Evolutionary conservation across 805 yeast genomes (phyloP).

Genomic region (Lipomyces lipofer): DNA sequence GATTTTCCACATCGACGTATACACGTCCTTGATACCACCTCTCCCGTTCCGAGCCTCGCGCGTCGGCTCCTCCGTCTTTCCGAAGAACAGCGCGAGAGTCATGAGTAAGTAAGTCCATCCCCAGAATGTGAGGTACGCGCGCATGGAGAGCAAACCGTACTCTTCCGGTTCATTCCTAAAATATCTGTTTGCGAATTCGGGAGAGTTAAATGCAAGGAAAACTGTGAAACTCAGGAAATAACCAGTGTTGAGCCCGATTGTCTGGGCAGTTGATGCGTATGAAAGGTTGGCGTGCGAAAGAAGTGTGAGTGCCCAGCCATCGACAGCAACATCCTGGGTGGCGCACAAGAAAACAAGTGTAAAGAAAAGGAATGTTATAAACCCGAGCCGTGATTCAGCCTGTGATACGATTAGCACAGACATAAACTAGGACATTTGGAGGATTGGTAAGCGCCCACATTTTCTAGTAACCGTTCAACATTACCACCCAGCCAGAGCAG

Average conservation of each 20-base stretch:
- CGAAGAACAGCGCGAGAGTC: constrained; percentile 59
- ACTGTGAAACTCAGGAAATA: constrained; percentile 90
- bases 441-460: constrained; percentile 37
- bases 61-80: constrained; percentile 72
- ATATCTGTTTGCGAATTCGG: constrained; percentile 88
- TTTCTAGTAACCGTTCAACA: constrained; percentile 52
- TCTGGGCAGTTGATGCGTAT: constrained; percentile 96
- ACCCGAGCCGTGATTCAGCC: constrained; percentile 47
- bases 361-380: constrained; percentile 72
- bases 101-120: constrained; percentile 70
- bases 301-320: constrained; percentile 97
- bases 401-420: not conserved
- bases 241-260: constrained; percentile 91
- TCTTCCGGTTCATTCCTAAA: constrained; percentile 61
- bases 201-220: constrained; percentile 84
- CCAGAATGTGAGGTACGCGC: constrained; percentile 75
- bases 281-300: constrained; percentile 74
- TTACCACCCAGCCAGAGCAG: constrained; percentile 63
- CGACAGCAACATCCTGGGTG: constrained; percentile 98
- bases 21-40: constrained; percentile 40
- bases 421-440: not conserved
- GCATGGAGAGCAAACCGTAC: constrained; percentile 67
- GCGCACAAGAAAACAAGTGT: constrained; percentile 84
- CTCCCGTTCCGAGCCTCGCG: constrained; percentile 35
- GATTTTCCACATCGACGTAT: constrained; percentile 41